Conservation (phyloP, 805 yeast species). For the Kurtzmaniella fragi region DNA sequence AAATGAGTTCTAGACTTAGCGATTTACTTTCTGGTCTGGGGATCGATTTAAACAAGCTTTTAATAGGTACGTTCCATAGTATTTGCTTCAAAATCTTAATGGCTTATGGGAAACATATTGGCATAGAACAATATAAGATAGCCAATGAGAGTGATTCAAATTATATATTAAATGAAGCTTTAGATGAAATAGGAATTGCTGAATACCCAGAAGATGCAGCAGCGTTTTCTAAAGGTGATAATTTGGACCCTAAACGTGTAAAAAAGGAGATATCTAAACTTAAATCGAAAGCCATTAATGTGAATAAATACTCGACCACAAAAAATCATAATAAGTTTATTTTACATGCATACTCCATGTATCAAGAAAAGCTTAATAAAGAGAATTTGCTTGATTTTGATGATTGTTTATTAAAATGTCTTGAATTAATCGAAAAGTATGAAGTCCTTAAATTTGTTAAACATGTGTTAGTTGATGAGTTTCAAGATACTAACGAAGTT, state of each 20-base stretch:
- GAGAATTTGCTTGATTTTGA: slow-evolving; percentile 70
- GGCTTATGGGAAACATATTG: slow-evolving; percentile 48
- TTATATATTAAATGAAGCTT: slow-evolving; percentile 40
- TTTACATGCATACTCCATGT: slow-evolving; percentile 40
- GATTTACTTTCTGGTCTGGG: slow-evolving; percentile 4
- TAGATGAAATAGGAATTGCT: slow-evolving; percentile 14
- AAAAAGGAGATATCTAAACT: slow-evolving; percentile 47
- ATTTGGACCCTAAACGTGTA: slow-evolving; percentile 36
- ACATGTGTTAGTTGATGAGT: slow-evolving; percentile 88
- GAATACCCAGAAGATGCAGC: slow-evolving; percentile 3
- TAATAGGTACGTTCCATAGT: slow-evolving; percentile 89
- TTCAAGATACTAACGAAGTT: slow-evolving; percentile 82
- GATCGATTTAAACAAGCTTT: slow-evolving; percentile 40
- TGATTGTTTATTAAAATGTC: slow-evolving; percentile 62
- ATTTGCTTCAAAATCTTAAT: slow-evolving; percentile 61
- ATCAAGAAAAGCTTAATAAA: slow-evolving; percentile 44
- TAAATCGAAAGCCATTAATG: slow-evolving; percentile 48
- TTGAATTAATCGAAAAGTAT: slow-evolving; percentile 42
- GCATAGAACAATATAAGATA: slow-evolving; percentile 43
- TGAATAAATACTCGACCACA: slow-evolving; percentile 32
- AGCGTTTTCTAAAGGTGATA: slow-evolving; percentile 5
- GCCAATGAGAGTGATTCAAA: slow-evolving; percentile 62
- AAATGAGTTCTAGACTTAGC: slow-evolving; percentile 65
- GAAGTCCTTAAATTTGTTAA: slow-evolving; percentile 45
- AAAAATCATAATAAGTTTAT: slow-evolving; percentile 12